phyloP scores from a whole-genome alignment of 2,329 filamentous ascomycete genomes.

The Phialocephala sp. region DNA sequence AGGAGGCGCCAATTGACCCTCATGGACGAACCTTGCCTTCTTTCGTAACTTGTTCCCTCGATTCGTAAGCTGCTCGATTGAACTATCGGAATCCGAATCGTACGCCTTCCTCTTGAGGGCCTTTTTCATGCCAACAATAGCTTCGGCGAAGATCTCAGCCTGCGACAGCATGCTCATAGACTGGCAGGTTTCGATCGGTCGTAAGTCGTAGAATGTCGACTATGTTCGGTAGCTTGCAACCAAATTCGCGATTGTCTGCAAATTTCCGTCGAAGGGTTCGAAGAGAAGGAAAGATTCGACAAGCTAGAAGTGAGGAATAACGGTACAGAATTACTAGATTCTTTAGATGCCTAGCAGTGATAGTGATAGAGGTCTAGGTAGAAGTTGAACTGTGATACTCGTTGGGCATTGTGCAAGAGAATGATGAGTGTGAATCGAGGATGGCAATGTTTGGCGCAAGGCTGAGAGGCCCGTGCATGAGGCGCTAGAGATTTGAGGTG shows the following conservation, averaged over 20 bases:
- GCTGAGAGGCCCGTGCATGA: neutral
- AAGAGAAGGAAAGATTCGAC: constrained; percentile 7
- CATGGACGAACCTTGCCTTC: constrained; percentile 71
- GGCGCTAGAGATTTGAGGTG: neutral
- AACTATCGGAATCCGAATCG: constrained; percentile 79
- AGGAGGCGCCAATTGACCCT: constrained; percentile 71
- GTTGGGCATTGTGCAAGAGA: neutral
- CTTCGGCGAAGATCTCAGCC: constrained; percentile 68
- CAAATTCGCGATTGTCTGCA: constrained; percentile 23
- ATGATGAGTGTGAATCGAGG: neutral
- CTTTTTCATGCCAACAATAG: constrained; percentile 71
- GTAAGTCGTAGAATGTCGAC: neutral
- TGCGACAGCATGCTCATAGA: constrained; percentile 56
- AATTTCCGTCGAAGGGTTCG: constrained; percentile 23
- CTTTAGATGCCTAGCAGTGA: neutral
- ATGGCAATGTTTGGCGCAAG: neutral
- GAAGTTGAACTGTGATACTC: neutral
- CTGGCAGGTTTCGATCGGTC: neutral
- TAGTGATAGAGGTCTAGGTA: neutral
- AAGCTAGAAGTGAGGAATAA: neutral
- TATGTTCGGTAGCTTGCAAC: constrained; percentile 14
- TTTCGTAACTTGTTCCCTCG: constrained; percentile 82
- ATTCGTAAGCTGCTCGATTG: constrained; percentile 72
- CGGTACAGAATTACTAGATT: neutral
- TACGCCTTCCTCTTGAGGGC: constrained; percentile 68